Evolutionary conservation across 345 rosid genomes (phyloP).

Genomic region (Excoecaria cochinchinensis): DNA sequence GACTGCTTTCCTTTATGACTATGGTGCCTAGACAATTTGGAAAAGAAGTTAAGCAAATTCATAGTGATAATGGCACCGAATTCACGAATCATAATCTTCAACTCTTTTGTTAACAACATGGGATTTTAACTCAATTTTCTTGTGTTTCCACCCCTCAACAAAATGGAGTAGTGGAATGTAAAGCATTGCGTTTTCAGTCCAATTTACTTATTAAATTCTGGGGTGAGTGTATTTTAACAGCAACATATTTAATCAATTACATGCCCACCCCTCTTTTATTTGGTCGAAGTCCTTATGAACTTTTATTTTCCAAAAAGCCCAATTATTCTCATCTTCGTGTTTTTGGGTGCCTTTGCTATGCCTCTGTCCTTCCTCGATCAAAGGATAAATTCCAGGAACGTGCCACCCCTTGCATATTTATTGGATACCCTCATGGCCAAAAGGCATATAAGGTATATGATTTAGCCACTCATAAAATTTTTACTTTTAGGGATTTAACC

Average conservation of each 20-base stretch:
- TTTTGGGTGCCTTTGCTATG: background rate
- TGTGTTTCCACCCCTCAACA: no score
- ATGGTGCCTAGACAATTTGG: no score
- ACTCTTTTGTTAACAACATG: no score
- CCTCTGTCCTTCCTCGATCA: background rate
- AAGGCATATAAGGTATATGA: constrained; percentile 1
- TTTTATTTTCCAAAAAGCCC: background rate
- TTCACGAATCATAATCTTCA: no score
- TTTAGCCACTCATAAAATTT: background rate
- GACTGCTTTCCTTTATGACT: no score
- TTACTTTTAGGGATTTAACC: no score
- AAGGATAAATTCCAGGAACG: background rate
- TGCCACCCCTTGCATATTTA: background rate
- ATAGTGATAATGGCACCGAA: no score
- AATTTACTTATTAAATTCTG: background rate
- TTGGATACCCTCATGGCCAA: background rate
- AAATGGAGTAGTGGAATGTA: no score
- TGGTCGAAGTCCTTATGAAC: background rate
- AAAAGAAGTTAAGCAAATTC: no score
- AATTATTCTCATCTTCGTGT: background rate
- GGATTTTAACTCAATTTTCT: no score
- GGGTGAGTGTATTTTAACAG: background rate
- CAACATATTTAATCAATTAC: background rate
- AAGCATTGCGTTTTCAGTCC: background rate
- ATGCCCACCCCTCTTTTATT: background rate